phyloP scores from a whole-genome alignment of 176 grass and related monocot genomes.

The Triticum aestivum region DNA sequence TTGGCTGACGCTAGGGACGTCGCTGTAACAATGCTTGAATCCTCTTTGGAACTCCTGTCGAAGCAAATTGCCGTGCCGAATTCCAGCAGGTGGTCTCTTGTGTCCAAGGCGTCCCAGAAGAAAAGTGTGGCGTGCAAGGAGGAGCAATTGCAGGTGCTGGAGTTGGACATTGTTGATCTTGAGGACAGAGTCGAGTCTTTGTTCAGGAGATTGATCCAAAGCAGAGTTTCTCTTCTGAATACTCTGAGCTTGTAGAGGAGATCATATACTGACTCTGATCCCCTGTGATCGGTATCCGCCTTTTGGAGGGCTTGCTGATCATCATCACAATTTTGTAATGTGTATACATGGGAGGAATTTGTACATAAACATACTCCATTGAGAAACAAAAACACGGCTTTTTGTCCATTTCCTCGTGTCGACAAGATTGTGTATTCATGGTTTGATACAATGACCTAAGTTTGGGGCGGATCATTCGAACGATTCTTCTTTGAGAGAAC shows the following conservation, averaged over 20 bases:
- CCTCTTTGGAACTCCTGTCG: neutral
- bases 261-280: neutral
- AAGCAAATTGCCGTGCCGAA: conserved; percentile 23
- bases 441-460: neutral
- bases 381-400: neutral
- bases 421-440: neutral
- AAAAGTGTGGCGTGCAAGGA: conserved; percentile 36
- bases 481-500: neutral
- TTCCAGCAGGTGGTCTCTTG: conserved; percentile 42
- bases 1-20: conserved; percentile 42
- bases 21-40: conserved; percentile 28
- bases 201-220: conserved; percentile 53
- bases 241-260: conserved; percentile 39
- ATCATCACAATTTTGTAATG: neutral
- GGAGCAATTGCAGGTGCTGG: conserved; percentile 41
- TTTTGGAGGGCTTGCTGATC: conserved; percentile 44
- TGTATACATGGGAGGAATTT: neutral
- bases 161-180: conserved; percentile 40
- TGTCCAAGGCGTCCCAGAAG: conserved; percentile 45
- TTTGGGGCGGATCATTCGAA: neutral
- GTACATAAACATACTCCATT: neutral
- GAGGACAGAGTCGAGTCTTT: conserved; percentile 34
- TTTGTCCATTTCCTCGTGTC: neutral
- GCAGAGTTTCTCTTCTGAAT: conserved; percentile 58
- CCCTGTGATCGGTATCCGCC: conserved; percentile 25